These are phyloP conservation scores for Pythium sp. DNA, from an alignment of 352 stramenopile species.

Conservation along the genomic window DNA sequence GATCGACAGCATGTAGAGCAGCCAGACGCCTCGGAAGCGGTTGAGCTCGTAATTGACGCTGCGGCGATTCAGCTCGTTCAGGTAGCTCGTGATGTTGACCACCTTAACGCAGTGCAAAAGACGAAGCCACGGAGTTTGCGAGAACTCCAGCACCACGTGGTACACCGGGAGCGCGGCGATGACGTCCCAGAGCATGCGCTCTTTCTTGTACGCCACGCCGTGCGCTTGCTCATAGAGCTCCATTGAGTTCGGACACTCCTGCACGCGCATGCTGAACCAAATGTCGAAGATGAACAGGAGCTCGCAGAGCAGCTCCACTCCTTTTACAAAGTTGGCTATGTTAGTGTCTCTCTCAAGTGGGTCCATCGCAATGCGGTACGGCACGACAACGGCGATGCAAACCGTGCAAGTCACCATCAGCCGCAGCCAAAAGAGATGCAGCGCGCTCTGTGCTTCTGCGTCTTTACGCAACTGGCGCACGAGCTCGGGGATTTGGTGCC, in stretches of 20 bases:
- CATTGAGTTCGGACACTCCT: slow-evolving; percentile 30
- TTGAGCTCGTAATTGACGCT: slow-evolving; percentile 53
- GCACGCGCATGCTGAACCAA: slow-evolving; percentile 45
- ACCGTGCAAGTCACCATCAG: slow-evolving; percentile 30
- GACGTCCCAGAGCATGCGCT: slow-evolving; percentile 43
- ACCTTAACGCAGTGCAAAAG: slow-evolving; percentile 50
- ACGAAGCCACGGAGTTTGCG: slow-evolving; percentile 25
- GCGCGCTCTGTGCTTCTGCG: slow-evolving; percentile 35
- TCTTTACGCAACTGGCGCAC: slow-evolving; percentile 22
- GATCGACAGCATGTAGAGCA: slow-evolving; percentile 53
- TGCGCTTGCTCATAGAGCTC: slow-evolving; percentile 56
- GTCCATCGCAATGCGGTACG: slow-evolving; percentile 51
- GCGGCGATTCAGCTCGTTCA: slow-evolving; percentile 55
- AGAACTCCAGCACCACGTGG: slow-evolving; percentile 35
- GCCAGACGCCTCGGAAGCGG: slow-evolving; percentile 39
- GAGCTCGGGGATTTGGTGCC: not conserved
- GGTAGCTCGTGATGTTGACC: slow-evolving; percentile 46
- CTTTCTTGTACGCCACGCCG: slow-evolving; percentile 32
- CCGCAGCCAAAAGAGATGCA: slow-evolving; percentile 45
- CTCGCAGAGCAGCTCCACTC: slow-evolving; percentile 32
- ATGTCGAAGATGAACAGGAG: slow-evolving; percentile 47
- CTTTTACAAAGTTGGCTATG: slow-evolving; percentile 18
- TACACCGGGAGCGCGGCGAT: slow-evolving; percentile 40
- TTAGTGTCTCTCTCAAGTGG: slow-evolving; percentile 18
- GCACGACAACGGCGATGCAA: slow-evolving; percentile 42